phyloP scores from a whole-genome alignment of 805 yeast genomes.

The Ogataea chonburiensis region DNA sequence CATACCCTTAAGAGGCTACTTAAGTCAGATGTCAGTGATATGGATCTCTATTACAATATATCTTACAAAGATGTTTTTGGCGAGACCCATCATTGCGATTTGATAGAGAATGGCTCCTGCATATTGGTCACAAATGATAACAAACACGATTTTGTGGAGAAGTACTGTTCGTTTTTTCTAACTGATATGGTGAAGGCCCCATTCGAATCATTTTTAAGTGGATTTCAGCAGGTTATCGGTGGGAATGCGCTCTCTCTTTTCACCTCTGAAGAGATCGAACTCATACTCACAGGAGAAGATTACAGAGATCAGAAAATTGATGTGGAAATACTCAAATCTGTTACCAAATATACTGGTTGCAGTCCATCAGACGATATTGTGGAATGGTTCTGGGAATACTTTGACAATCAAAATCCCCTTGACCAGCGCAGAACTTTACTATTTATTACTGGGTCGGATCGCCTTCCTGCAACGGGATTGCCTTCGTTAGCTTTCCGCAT shows the following conservation, averaged over 20 bases:
- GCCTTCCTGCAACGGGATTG: conserved; percentile 91
- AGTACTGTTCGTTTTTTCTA: conserved; percentile 61
- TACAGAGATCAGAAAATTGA: conserved; percentile 51
- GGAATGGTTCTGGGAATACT: conserved; percentile 86
- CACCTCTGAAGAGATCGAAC: conserved; percentile 77
- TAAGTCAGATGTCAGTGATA: conserved; percentile 45
- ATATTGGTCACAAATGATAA: conserved; percentile 59
- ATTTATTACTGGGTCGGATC: conserved; percentile 87
- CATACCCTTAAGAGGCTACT: conserved; percentile 47
- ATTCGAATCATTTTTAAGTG: conserved; percentile 59
- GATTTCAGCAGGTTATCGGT: conserved; percentile 75
- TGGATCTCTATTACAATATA: conserved; percentile 60
- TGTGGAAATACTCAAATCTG: conserved; percentile 59
- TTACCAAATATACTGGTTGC: conserved; percentile 77
- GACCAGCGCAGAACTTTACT: conserved; percentile 63
- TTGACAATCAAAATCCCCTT: conserved; percentile 42
- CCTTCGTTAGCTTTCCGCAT: conserved; percentile 72
- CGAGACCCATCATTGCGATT: conserved; percentile 41
- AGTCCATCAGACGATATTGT: conserved; percentile 40
- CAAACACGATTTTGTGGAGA: conserved; percentile 56
- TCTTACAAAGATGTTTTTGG: conserved; percentile 53
- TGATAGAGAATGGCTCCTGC: conserved; percentile 58
- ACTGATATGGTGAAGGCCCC: conserved; percentile 51
- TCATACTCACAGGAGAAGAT: conserved; percentile 75
- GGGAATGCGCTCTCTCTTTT: conserved; percentile 80